Evolutionary conservation across 495 filamentous ascomycete species (phyloP).

Genomic region (Aspergillus sclerotioniger): DNA sequence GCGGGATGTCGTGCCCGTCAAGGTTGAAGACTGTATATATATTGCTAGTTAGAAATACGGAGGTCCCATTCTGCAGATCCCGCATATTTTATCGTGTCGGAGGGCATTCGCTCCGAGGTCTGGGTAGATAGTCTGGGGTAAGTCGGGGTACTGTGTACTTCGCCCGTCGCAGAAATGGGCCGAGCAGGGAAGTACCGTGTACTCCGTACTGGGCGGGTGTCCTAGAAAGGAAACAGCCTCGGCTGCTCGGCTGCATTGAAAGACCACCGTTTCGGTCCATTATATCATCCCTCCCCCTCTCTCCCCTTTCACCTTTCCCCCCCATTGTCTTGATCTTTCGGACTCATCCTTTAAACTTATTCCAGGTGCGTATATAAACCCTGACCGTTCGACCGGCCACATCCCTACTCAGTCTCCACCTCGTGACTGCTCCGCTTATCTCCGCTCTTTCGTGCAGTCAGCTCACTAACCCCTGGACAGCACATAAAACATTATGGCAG

Average conservation of each 20-base stretch:
- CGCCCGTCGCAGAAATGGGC: background rate
- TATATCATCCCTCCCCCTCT: conserved; percentile 7
- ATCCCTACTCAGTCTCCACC: background rate
- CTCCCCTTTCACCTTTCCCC: background rate
- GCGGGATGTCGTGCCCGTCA: background rate
- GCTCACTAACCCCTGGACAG: background rate
- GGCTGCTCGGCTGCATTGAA: conserved; percentile 20
- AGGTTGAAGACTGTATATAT: background rate
- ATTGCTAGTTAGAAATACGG: background rate
- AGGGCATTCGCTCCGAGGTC: too few species aligned
- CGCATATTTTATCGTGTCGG: background rate
- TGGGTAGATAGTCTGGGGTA: background rate
- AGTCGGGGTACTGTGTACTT: background rate
- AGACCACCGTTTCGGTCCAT: background rate
- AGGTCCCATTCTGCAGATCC: background rate
- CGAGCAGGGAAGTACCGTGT: background rate
- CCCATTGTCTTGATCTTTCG: background rate
- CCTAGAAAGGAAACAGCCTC: conserved; percentile 10
- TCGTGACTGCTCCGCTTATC: background rate
- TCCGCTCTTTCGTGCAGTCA: background rate
- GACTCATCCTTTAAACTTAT: background rate
- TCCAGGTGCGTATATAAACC: background rate
- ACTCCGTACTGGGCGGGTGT: background rate
- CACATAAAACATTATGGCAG: conserved; percentile 62
- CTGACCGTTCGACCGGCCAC: background rate